Evolutionary conservation across 2,329 filamentous ascomycete genomes (phyloP).

Genomic region (Tolypocladium sp.): DNA sequence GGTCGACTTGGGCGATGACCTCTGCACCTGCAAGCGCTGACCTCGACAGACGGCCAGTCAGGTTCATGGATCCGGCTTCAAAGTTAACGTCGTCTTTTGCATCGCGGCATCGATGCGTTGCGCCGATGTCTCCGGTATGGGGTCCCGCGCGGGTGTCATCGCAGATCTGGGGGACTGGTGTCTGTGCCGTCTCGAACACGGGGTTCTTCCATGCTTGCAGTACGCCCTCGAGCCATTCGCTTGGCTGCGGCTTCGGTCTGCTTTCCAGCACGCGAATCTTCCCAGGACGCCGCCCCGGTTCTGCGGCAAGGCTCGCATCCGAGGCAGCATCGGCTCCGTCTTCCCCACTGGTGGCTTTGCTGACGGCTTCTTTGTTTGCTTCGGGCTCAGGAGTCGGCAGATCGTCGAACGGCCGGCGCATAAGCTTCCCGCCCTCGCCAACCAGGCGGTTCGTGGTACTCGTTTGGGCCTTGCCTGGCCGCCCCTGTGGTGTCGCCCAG

Average conservation of each 20-base stretch:
- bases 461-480: not conserved
- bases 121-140: not conserved
- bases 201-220: conserved; percentile 66
- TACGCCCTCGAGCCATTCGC: conserved; percentile 51
- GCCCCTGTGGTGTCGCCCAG: conserved; percentile 4
- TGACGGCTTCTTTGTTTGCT: not conserved
- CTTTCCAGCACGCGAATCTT: conserved; percentile 1
- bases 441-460: conserved; percentile 18
- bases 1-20: conserved; percentile 76
- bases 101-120: conserved; percentile 3
- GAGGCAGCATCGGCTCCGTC: not conserved
- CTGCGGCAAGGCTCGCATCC: not conserved
- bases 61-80: conserved; percentile 16
- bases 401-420: conserved; percentile 36
- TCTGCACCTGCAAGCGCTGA: conserved; percentile 47
- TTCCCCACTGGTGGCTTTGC: not conserved
- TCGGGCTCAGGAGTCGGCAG: not conserved
- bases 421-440: conserved; percentile 29
- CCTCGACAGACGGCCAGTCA: conserved; percentile 49
- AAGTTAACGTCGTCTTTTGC: conserved; percentile 13
- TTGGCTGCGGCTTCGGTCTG: conserved; percentile 10
- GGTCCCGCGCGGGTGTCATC: conserved; percentile 5
- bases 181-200: conserved; percentile 49
- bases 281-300: not conserved
- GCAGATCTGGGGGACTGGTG: conserved; percentile 32